Percentiles rank a stretch among this genome's conserved stretches.
Evolutionary conservation across 441 rosid genomes (phyloP).

Genomic region (Gossypium gossypioides): DNA sequence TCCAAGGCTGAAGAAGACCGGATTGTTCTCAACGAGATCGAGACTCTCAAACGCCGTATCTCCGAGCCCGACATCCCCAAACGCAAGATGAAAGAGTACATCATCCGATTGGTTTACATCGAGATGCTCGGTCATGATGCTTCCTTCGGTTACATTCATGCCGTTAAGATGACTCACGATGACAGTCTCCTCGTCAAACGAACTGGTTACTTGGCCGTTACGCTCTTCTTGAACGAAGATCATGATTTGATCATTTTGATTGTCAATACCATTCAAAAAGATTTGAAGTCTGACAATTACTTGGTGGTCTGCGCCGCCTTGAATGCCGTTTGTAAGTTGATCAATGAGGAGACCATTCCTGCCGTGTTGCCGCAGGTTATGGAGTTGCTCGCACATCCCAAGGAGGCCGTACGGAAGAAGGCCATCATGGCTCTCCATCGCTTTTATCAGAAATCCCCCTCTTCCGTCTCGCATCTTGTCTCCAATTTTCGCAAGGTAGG

Average conservation of each 20-base stretch:
- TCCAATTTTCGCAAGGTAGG: conserved; percentile 81
- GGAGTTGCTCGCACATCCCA: conserved; percentile 63
- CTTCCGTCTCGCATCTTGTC: conserved; percentile 73
- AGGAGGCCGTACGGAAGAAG: conserved; percentile 93
- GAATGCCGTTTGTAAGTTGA: conserved; percentile 78
- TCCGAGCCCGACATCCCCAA: conserved; percentile 82
- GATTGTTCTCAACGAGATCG: conserved; percentile 79
- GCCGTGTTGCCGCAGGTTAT: conserved; percentile 86
- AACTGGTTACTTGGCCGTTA: conserved; percentile 89
- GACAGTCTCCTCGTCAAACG: conserved; percentile 70
- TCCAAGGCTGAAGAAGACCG: conserved; percentile 98
- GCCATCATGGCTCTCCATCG: conserved; percentile 92
- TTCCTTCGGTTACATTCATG: conserved; percentile 90
- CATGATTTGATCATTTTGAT: conserved; percentile 87
- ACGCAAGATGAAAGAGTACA: conserved; percentile 90
- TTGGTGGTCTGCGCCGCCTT: conserved; percentile 81
- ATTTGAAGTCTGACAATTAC: conserved; percentile 80
- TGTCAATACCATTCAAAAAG: conserved; percentile 94
- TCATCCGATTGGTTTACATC: conserved; percentile 70
- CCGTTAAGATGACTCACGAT: conserved; percentile 97
- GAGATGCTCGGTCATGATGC: conserved; percentile 99
- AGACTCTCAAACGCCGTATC: conserved; percentile 72
- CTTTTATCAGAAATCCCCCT: conserved; percentile 76
- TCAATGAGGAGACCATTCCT: conserved; percentile 96
- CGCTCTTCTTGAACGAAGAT: conserved; percentile 81